Conservation (phyloP, 768 basidiomycete species). For the Boletus pseudo-olivaceus region DNA sequence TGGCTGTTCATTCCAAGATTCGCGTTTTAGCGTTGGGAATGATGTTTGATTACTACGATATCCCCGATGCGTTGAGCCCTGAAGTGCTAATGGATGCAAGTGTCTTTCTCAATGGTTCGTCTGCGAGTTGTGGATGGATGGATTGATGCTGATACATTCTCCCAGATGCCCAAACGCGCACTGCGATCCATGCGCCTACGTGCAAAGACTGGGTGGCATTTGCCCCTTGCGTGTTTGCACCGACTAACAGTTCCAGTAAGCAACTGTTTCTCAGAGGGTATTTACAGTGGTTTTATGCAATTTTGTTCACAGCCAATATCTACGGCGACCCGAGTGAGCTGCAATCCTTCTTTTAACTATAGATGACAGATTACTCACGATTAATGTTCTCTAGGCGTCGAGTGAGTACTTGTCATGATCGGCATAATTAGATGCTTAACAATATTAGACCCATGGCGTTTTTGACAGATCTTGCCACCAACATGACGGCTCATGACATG, state of each 20-base stretch:
- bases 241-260: conserved; percentile 8
- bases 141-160: conserved; percentile 34
- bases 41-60: conserved; percentile 46
- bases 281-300: neutral
- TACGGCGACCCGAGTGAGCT: conserved; percentile 33
- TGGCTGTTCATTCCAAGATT: neutral
- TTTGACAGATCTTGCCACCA: conserved; percentile 61
- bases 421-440: neutral
- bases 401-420: conserved; percentile 23
- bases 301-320: conserved; percentile 1
- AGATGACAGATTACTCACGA: neutral
- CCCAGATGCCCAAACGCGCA: conserved; percentile 47
- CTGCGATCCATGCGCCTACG: conserved; percentile 65
- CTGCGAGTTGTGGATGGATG: too few relatives aligned
- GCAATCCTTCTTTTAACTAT: neutral
- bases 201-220: conserved; percentile 45
- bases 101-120: neutral
- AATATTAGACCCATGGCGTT: conserved; percentile 48
- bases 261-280: neutral
- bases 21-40: conserved; percentile 7
- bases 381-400: conserved; percentile 23
- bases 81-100: neutral
- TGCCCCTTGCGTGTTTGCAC: conserved; percentile 25
- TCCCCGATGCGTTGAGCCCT: conserved; percentile 19
- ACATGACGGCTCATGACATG: conserved; percentile 47